Conservation (phyloP, 2,329 filamentous ascomycete genomes). For the Aspergillus uvarum region DNA sequence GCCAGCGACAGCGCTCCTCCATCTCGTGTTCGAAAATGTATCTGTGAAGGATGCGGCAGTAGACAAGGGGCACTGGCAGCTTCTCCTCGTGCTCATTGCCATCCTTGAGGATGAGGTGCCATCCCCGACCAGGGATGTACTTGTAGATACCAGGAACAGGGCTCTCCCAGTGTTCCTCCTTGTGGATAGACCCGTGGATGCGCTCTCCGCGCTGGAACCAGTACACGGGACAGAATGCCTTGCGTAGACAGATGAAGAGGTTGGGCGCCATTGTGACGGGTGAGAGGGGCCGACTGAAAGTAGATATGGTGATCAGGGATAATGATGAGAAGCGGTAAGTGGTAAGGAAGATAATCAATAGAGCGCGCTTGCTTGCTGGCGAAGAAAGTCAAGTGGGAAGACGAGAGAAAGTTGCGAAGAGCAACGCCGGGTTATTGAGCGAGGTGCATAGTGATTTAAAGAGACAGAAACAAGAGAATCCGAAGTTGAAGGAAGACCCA, state of each 20-base stretch:
- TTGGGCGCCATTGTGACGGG: constrained; percentile 49
- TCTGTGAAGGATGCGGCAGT: constrained; percentile 51
- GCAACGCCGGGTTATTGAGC: constrained; percentile 28
- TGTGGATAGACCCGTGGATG: constrained; percentile 39
- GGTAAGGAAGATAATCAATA: constrained; percentile 12
- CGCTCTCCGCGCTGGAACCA: constrained; percentile 48
- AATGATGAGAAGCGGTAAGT: constrained; percentile 1
- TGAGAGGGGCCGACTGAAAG: constrained; percentile 1
- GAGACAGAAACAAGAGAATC: constrained; percentile 21
- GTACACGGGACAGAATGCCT: constrained; percentile 49
- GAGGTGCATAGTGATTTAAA: constrained; percentile 31
- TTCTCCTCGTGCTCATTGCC: constrained; percentile 35
- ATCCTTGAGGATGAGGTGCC: constrained; percentile 50
- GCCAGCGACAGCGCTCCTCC: constrained; percentile 47
- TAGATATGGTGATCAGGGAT: constrained; percentile 4
- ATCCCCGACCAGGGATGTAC: constrained; percentile 51
- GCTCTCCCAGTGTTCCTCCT: constrained; percentile 50
- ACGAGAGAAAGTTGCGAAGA: constrained; percentile 13
- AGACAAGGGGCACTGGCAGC: constrained; percentile 41
- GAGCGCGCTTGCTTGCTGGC: constrained; percentile 29
- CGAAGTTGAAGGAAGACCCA: constrained; percentile 15
- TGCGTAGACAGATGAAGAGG: constrained; percentile 51
- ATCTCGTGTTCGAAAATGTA: constrained; percentile 51
- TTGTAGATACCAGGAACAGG: constrained; percentile 52
- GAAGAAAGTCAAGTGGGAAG: constrained; percentile 13